Base-by-base conservation (phyloP, 345 rosid genomes). In the Sapria himalayana region DNA sequence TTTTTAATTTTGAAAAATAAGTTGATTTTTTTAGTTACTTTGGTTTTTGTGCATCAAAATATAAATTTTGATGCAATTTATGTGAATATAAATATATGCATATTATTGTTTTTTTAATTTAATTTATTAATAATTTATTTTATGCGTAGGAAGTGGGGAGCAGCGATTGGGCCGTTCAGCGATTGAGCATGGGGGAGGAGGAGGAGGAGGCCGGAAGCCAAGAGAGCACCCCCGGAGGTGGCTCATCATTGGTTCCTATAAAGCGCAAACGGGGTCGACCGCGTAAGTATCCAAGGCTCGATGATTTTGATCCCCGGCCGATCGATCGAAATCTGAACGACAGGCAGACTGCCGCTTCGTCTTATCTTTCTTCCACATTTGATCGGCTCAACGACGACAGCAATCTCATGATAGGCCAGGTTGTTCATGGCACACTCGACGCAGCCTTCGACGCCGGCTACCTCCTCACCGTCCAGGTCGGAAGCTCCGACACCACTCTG, bases 221-320 rank as follows among this genome's bases (percentile, higher is more conserved):
- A 51, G 63, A 46, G 47, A 50, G 45, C 60, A 55, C 57, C 48
- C 60, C 45, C 29, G 66, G n/a, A n/a, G n/a, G 46, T 39, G 54
- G 60, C 50, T 60, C 70, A 19, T 69, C 62, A 27, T 60, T 54
- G 32, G 46, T 48, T 39, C 66, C 66, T 22, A 53, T 62, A 35
- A 89, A 79, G 56, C 72, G 93, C 23, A 74, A 61, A 50, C 91
- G 86, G 43, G 95, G 98, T 38, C 93, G 95, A 2, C 94, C 93
- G 3, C 70, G 85, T 29, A 82, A 89, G 57, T 32, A 60, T 57
- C 77, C 71, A n/a, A 62, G 48, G 23, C 32, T 25, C 15, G 52
- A 32, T 43, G 49, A 55, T 29, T 43, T 29, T 54, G 50, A 23
- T 41, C 45, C 25, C 39, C 45, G 24, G 18, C 32, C 45, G 8